Percentiles rank a stretch among this genome's conserved stretches.
Conservation (phyloP, 305 asterid genomes). For the Withania somnifera region DNA sequence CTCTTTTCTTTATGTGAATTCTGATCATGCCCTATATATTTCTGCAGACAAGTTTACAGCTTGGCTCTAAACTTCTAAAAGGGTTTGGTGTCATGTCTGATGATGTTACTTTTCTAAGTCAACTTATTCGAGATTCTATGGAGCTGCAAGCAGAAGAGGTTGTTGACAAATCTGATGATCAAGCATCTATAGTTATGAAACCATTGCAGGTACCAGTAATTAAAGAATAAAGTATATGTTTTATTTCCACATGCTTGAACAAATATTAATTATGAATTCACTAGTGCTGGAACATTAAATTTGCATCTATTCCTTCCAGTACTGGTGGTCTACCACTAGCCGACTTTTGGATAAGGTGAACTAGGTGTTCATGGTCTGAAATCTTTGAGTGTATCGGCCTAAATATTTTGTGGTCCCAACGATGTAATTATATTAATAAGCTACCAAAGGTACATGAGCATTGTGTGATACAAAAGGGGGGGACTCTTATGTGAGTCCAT, state of each 20-base stretch:
- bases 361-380: neutral
- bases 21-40: constrained; percentile 5
- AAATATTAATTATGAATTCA: constrained; percentile 1
- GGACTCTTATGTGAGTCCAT: neutral
- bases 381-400: neutral
- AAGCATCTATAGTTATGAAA: constrained; percentile 40
- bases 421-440: neutral
- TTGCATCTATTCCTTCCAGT: neutral
- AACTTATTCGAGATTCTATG: constrained; percentile 79
- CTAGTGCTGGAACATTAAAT: neutral
- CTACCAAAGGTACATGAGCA: neutral
- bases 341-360: neutral
- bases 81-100: constrained; percentile 93
- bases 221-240: neutral
- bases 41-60: constrained; percentile 88
- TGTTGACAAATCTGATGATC: constrained; percentile 33
- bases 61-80: constrained; percentile 85
- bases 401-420: neutral
- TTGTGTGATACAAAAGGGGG: neutral
- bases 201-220: constrained; percentile 67
- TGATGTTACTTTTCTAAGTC: constrained; percentile 71
- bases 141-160: constrained; percentile 87
- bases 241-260: neutral
- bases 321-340: neutral
- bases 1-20: neutral